Base-by-base conservation (phyloP, 176 grass and related monocot species). In the Eleusine indica region DNA sequence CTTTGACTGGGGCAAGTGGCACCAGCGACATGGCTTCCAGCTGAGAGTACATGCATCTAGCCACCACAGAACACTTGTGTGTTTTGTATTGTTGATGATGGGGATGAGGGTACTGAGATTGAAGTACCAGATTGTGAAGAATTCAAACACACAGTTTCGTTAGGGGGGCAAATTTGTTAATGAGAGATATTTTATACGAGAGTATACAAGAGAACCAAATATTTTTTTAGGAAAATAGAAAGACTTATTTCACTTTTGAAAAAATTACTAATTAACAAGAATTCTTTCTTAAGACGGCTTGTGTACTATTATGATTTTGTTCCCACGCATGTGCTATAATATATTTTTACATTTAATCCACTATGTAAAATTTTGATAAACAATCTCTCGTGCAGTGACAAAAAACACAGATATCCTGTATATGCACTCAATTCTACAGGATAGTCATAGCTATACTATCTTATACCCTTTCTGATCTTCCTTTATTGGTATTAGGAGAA, bases 1-100 rank as follows among this genome's bases (percentile, higher is more conserved):
- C 43, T 71, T 83, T 83, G 35, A 68, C 61, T 32, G 8, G 17
- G 43, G 51, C 66, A 81, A 81, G 67, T 81, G 67, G 66, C 51
- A 21, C 51, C 37, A 17, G 8, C 51, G 37, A 43, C 51, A 56
- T 25, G 5, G 4, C 19, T 75, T 70, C 69, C 42, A 81, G 9
- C 14, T 18, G 3, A 28, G 3, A 57, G n/a, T 78, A 47, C 40
- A 29, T 52, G 46, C 40, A 29, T 52, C 28, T 52, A 51, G 77
- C 16, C 61, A 51, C 49, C 48, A 9, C 5, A 21, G 3, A 32
- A 16, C 15, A 3, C 6, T 21, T 11, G 46, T 25, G 16, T 1
- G 35, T 32, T 53, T 48, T 3, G 11, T 72, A 49, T 30, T 22
- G 44, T 72, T 28, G 32, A 67, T 38, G 30, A 18, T 47, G 42